Evolutionary conservation across 2,329 filamentous ascomycete species (phyloP).

Genomic region (Sporothrix protearum): DNA sequence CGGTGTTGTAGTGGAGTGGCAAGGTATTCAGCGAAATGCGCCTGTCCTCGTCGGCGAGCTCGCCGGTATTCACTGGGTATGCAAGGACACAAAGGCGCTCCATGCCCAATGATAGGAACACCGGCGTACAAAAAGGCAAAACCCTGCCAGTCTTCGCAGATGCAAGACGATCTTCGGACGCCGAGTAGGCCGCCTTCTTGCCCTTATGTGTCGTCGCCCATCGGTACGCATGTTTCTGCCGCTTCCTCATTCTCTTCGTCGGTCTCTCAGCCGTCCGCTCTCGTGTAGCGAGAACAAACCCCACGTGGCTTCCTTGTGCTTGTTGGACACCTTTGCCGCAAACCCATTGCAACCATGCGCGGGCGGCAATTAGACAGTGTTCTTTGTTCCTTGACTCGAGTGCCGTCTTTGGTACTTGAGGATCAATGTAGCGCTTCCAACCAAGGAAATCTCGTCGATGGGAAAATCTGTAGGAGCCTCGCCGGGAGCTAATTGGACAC

Average conservation of each 20-base stretch:
- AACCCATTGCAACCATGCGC: conserved; percentile 94
- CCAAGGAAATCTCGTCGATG: too few relatives aligned
- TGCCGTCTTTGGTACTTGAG: conserved; percentile 89
- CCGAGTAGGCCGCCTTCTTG: conserved; percentile 31
- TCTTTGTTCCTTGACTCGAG: conserved; percentile 90
- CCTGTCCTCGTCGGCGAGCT: conserved; percentile 60
- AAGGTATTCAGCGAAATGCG: conserved; percentile 86
- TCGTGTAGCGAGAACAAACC: conserved; percentile 59
- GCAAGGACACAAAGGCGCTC: conserved; percentile 73
- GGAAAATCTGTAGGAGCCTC: too few relatives aligned
- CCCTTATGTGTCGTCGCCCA: neutral
- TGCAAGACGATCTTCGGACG: conserved; percentile 63
- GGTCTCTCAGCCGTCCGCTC: too few relatives aligned
- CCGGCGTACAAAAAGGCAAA: conserved; percentile 84
- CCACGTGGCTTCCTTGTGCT: conserved; percentile 67
- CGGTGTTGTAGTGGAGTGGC: conserved; percentile 72
- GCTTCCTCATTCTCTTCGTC: conserved; percentile 45
- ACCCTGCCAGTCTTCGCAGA: conserved; percentile 85
- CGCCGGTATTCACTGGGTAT: conserved; percentile 58
- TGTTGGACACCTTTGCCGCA: conserved; percentile 73
- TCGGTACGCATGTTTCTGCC: conserved; percentile 6
- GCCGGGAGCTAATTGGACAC: conserved; percentile 66
- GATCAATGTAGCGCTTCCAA: conserved; percentile 80
- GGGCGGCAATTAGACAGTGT: conserved; percentile 90
- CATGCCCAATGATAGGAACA: conserved; percentile 86